Base-by-base conservation (phyloP, 192 early-diverging fungal genomes). In the Backusella sp. region DNA sequence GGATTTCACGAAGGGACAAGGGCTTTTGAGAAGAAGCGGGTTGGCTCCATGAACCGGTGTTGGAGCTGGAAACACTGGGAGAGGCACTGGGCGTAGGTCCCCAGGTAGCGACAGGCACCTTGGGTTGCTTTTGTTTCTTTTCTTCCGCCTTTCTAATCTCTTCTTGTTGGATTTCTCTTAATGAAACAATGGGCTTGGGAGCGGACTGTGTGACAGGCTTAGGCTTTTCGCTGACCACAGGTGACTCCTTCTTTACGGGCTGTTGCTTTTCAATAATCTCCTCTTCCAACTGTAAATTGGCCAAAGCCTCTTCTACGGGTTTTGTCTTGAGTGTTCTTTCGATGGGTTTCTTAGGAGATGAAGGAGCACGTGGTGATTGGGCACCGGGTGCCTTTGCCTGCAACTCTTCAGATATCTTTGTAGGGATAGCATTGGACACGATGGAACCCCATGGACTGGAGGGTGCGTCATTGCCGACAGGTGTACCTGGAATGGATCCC, bases 1-100 rank as follows among this genome's bases (percentile, higher is more conserved):
- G 90, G 71, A 91, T 89, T 79, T 91, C 90, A 30, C 87, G 85
- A 30, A 91, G 70, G 19, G 88, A 86, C 12, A 83, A 85, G 44
- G 76, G 49, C 5, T 53, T 37, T 39, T 76, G 56, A 17, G 78
- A 79, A 9, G 56, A 28, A 28, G 11, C 17, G 17, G 70, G 70
- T 49, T 71, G 70, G 7, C 39, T 42, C 70, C 70, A 71, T 32
- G 44, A 73, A 15, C 59, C 26, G 15, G 26, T 49, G 15, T 32
- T 35, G 6, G 68, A 2, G 19, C 36, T 70, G 19, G 70, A 46
- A 14, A 39, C 23, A 39, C 34, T 39, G 21, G 32, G 26, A 79
- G 86, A 14, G 4, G 66, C 44, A 19, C 39, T 59, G 44, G 73
- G 12, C 37, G 44, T 82, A 11, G 42, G 41, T 44, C 70, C 41